A percentile compares a stretch with the other conserved stretches of the same genome.
These are phyloP conservation scores for Eimeria falciformis DNA, from an alignment of 169 alveolate species.

Conservation along the genomic window DNA sequence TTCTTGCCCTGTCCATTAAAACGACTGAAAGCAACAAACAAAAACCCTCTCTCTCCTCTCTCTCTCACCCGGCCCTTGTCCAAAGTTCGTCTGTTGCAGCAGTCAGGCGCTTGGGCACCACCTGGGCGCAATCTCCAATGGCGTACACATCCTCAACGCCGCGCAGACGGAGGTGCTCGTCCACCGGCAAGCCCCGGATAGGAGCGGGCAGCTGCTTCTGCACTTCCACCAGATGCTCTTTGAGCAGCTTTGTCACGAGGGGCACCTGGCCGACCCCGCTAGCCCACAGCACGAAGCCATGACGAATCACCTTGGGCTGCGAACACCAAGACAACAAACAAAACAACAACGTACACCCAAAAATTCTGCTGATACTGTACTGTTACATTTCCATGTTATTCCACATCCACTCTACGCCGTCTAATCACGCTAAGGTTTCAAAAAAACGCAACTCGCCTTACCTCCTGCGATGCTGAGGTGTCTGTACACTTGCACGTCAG, in stretches of 20 bases:
- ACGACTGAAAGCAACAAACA: too few species aligned
- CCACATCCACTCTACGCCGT: too few species aligned
- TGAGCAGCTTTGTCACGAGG: conserved; percentile 74
- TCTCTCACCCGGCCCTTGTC: conserved; percentile 1
- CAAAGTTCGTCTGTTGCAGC: conserved; percentile 72
- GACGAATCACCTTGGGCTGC: conserved; percentile 71
- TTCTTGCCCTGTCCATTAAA: too few species aligned
- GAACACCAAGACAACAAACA: too few species aligned
- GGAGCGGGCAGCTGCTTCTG: neutral
- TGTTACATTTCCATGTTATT: too few species aligned
- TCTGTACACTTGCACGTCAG: neutral
- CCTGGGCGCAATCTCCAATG: conserved; percentile 81
- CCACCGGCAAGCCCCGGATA: conserved; percentile 34
- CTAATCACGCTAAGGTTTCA: too few species aligned
- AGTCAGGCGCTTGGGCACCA: conserved; percentile 73
- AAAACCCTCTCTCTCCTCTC: neutral
- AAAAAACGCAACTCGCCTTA: too few species aligned
- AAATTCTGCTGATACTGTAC: too few species aligned
- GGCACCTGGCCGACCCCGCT: conserved; percentile 83
- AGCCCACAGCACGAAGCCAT: conserved; percentile 84
- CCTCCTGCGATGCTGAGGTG: neutral
- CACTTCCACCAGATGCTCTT: neutral
- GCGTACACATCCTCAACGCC: conserved; percentile 79
- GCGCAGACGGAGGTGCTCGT: conserved; percentile 61
- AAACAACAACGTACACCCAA: too few species aligned